Base-by-base conservation (phyloP, 495 filamentous ascomycete species). In the Clavariopsis aquatica region DNA sequence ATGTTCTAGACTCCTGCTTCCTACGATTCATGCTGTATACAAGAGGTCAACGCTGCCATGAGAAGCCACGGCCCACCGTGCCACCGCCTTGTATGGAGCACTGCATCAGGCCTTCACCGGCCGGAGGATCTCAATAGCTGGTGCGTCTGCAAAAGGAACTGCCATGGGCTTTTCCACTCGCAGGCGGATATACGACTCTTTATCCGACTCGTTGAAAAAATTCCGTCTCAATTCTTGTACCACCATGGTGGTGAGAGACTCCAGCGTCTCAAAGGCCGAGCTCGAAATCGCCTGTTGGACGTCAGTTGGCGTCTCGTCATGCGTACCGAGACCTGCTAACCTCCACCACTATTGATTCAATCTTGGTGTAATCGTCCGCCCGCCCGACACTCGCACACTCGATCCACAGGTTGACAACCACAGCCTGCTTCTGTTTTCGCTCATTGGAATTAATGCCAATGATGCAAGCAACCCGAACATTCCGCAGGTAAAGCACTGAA, bases 401-500 rank as follows among this genome's bases (percentile, higher is more conserved):
- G 24, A 89, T 74, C 69, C 79, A 79, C 0, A 87, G 68, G 52
- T 78, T 84, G 0, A 77, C 78, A 6, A 85, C 66, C 0, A 89
- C 75, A 55, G 85, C 76, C 76, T 89, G 86, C 76, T 82, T 86
- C 24, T 74, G 76, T 22, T 58, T 20, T 49, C 85, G 68, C 76
- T 89, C 86, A 67, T 87, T 82, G 1, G 64, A 46, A 65, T 88
- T 87, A 10, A 89, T 76, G 1, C 86, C 86, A 26, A 89, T 77
- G 36, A 89, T 60, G 20, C 80, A 80, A 51, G 85, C 83, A 17
- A 87, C 73, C n/a, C 75, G 75, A 22, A 88, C 64, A 28, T 80
- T 77, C n/a, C 61, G 69, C 9, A 79, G 52, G 43, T 69, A 67
- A 4, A 76, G 52, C 1, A 69, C 59, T n/a, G 61, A 77, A 68